Base-by-base conservation (phyloP, 1,139 yeast species). In the Martiniozyma asiatica region DNA sequence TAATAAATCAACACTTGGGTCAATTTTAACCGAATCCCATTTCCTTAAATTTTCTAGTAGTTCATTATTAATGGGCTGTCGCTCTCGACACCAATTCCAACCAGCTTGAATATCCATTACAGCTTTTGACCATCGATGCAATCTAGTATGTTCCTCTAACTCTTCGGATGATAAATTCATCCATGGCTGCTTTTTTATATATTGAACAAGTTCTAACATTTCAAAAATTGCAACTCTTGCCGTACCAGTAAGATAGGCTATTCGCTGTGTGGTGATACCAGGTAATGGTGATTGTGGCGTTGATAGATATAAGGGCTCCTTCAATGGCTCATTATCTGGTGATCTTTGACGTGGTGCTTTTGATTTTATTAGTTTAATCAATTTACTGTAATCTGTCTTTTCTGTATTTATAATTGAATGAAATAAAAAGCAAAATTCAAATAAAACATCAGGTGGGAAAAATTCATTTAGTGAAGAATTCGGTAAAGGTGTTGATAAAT, bases 271-370 rank as follows among this genome's bases (percentile, higher is more conserved):
- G n/a, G n/a, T n/a, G n/a, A n/a, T n/a, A 4, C 24, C 19, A 20
- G 8, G 14, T 14, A 14, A 12, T 16, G 11, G 11, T 12, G 7
- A 16, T 14, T 14, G 22, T 11, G 24, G 24, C 3, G 29, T 24
- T 14, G 32, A 25, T 17, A 30, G 21, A 15, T 25, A 19, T 4
- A 30, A 4, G 12, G 32, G 27, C 14, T 7, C n/a, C 5, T n/a
- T 8, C 8, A 30, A 25, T 11, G 22, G 22, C 13, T 30, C 29
- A 16, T 13, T 25, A 9, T 25, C 13, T 14, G 21, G 12, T 4
- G 29, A 22, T 18, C 32, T 21, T 22, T 30, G 32, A 10, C 29
- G 20, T 9, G 32, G 32, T 7, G 12, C 6, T 25, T 30, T 30
- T 9, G 24, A 25, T 25, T 30, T 30, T 6, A 30, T 25, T 14